A percentile compares a stretch with the other conserved stretches of the same genome.
Conservation (phyloP, 768 basidiomycete genomes). For the Tricholoma matsutake region DNA sequence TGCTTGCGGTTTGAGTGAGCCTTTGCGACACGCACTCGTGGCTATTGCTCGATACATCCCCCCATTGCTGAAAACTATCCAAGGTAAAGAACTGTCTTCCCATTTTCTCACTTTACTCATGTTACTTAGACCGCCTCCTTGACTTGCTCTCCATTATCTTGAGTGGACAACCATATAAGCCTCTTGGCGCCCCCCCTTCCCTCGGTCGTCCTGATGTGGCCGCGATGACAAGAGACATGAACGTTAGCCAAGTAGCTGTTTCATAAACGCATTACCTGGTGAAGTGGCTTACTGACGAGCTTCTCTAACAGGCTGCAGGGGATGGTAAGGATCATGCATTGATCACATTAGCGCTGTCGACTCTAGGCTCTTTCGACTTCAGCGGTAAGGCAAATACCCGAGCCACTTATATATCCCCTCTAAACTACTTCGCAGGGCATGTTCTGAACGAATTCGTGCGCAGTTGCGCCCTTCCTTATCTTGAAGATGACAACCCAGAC, state of each 20-base stretch:
- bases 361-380: constrained; percentile 92
- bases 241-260: constrained; percentile 41
- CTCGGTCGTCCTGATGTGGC: constrained; percentile 52
- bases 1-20: constrained; percentile 87
- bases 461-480: constrained; percentile 84
- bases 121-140: constrained; percentile 72
- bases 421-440: constrained; percentile 55
- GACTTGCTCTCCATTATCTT: constrained; percentile 81
- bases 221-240: constrained; percentile 48
- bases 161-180: constrained; percentile 81
- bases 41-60: constrained; percentile 86
- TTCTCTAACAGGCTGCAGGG: constrained; percentile 34
- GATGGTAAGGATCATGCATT: constrained; percentile 63
- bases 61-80: constrained; percentile 86
- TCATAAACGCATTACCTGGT: neutral
- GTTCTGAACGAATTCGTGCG: constrained; percentile 95
- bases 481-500: constrained; percentile 88
- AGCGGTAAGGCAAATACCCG: constrained; percentile 51
- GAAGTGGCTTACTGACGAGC: constrained; percentile 4
- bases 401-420: neutral
- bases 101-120: neutral
- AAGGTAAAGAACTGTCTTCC: constrained; percentile 50
- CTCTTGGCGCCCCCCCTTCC: constrained; percentile 76
- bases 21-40: constrained; percentile 78
- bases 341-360: constrained; percentile 79